A percentile compares a stretch with the other conserved stretches of the same genome.
These are phyloP conservation scores for Canariomyces notabilis DNA, from an alignment of 2,329 filamentous ascomycete species.

Conservation along the genomic window DNA sequence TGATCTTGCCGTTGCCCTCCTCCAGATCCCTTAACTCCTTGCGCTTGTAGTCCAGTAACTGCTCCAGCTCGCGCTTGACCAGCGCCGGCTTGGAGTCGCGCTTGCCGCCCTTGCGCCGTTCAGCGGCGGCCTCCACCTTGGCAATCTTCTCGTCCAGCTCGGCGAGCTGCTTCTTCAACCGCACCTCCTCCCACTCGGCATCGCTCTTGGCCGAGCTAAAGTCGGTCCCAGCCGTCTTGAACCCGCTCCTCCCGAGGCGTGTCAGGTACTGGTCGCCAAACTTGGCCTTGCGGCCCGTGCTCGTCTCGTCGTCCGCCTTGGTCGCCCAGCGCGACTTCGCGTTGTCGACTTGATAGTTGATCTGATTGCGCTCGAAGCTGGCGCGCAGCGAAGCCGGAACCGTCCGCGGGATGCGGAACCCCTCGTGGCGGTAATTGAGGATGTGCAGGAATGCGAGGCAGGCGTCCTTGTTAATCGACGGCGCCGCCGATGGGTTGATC, in stretches of 20 bases:
- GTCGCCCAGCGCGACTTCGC: constrained; percentile 73
- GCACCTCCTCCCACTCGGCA: constrained; percentile 90
- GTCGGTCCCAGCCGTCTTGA: constrained; percentile 81
- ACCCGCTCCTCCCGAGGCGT: constrained; percentile 76
- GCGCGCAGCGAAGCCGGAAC: constrained; percentile 87
- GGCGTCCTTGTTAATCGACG: constrained; percentile 89
- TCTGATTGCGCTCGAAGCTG: constrained; percentile 91
- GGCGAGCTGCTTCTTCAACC: constrained; percentile 83
- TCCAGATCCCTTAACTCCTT: constrained; percentile 71
- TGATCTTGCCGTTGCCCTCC: constrained; percentile 62
- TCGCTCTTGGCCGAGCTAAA: constrained; percentile 74
- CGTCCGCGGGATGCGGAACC: constrained; percentile 85
- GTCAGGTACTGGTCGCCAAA: constrained; percentile 97
- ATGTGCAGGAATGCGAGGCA: constrained; percentile 94
- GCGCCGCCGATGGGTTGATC: constrained; percentile 81
- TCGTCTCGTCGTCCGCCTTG: constrained; percentile 71
- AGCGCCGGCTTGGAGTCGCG: constrained; percentile 80
- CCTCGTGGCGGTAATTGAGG: constrained; percentile 91
- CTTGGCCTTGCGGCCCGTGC: constrained; percentile 87
- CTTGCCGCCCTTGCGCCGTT: constrained; percentile 61
- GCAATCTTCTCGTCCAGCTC: constrained; percentile 86
- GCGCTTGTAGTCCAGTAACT: constrained; percentile 91
- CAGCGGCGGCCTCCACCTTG: constrained; percentile 70
- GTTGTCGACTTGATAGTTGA: constrained; percentile 90
- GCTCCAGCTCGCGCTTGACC: constrained; percentile 89